Conservation (phyloP, 306 rosid genomes). For the Castanopsis chinensis region DNA sequence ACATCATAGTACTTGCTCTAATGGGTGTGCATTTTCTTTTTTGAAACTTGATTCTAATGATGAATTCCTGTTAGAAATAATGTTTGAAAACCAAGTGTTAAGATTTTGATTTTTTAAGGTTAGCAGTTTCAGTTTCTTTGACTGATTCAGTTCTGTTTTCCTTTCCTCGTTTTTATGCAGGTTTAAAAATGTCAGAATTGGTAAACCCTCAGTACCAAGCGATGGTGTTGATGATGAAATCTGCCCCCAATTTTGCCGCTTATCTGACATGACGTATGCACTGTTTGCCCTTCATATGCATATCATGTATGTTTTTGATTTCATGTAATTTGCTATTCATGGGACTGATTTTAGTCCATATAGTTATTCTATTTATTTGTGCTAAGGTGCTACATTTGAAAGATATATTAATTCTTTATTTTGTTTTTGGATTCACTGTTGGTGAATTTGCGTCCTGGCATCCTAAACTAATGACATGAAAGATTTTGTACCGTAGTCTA, state of each 20-base stretch:
- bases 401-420: neutral
- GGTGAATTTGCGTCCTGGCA: neutral
- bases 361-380: conserved; percentile 8
- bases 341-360: neutral
- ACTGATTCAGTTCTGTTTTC: conserved; percentile 11
- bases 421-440: neutral
- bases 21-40: neutral
- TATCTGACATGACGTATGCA: conserved; percentile 77
- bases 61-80: neutral
- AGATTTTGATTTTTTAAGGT: conserved; percentile 4
- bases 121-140: conserved; percentile 8
- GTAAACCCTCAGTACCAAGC: conserved; percentile 44
- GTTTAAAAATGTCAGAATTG: conserved; percentile 64
- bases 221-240: conserved; percentile 47
- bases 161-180: conserved; percentile 34
- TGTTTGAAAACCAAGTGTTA: neutral
- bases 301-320: conserved; percentile 9
- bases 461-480: neutral
- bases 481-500: neutral
- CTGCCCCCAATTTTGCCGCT: conserved; percentile 74
- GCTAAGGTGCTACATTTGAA: conserved; percentile 1
- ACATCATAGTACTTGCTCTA: neutral
- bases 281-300: neutral
- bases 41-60: neutral
- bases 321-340: conserved; percentile 5